Base-by-base conservation (phyloP, 2,329 filamentous ascomycete species). In the Aspergillus ibericus region DNA sequence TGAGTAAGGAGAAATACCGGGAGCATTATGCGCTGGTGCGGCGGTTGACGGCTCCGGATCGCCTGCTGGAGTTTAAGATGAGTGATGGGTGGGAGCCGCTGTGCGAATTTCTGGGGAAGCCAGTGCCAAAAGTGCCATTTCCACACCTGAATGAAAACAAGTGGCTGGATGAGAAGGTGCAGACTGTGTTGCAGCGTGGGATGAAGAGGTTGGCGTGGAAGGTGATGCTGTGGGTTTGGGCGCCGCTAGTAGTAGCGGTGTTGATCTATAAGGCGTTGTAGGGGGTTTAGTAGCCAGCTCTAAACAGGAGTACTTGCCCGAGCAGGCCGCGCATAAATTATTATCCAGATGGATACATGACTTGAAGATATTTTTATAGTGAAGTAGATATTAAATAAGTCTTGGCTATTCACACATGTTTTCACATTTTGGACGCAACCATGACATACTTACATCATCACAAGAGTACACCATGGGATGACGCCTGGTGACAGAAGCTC, bases 21-120 rank as follows among this genome's bases (percentile, higher is more conserved):
- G 74, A 78, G 47, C 79, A 83, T 70, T 82, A 82, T 67, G 76
- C 75, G 5, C 71, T 78, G 56, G 74, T 83, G 8, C 72, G 68
- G 5, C 58, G 59, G 22, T 27, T 80, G 15, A 64, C 69, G 9
- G 77, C 78, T 0, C 62, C 69, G 32, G 77, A 78, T 27, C 73
- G 75, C 38, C 68, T 82, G 18, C 70, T 82, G 42, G 76, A 78
- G 63, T 81, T 78, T 66, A 71, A 73, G 56, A 72, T 80, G 65
- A 71, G 73, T 36, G 73, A 79, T 32, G 79, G 79, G 44, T 81
- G 79, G 79, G 72, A 74, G 58, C 78, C 79, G 13, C 70, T 82
- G 15, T 81, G 78, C 69, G 71, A 80, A 32, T 81, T 81, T 64
- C 71, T 81, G 22, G 77, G 77, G 10, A 59, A 65, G 44, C 56